These are phyloP conservation scores for Colletotrichum orbiculare DNA, from an alignment of 2,329 filamentous ascomycete genomes.

Conservation along the genomic window DNA sequence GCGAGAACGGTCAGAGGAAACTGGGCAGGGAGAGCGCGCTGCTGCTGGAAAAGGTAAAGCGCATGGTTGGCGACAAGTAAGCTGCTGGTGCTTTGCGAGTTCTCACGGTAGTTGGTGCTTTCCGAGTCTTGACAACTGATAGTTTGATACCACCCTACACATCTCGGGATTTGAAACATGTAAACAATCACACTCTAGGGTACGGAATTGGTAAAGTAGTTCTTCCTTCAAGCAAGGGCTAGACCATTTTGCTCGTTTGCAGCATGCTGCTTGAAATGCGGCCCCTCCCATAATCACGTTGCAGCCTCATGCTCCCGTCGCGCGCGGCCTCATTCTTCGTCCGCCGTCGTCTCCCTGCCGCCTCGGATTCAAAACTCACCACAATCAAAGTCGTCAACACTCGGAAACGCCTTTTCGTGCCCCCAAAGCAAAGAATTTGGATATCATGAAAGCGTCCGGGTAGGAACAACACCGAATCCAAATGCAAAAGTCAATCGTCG, in stretches of 20 bases:
- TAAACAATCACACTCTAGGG: conserved; percentile 1
- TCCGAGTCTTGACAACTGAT: background rate
- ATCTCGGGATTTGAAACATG: background rate
- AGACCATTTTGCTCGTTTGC: conserved; percentile 15
- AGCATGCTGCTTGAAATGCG: conserved; percentile 15
- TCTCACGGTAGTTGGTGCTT: too few relatives aligned
- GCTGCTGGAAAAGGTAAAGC: conserved; percentile 81
- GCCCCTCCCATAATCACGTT: background rate
- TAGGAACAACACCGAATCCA: conserved; percentile 26
- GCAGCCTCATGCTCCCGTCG: conserved; percentile 6
- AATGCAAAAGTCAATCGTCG: conserved; percentile 21
- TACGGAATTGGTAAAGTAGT: conserved; percentile 1
- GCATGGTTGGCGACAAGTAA: conserved; percentile 65
- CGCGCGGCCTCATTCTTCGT: conserved; percentile 17
- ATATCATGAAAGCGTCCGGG: conserved; percentile 37
- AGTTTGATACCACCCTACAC: conserved; percentile 27
- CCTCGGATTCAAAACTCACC: conserved; percentile 17
- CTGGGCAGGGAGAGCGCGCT: conserved; percentile 84
- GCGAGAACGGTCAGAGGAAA: conserved; percentile 77
- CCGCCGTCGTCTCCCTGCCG: conserved; percentile 6
- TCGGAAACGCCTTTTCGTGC: conserved; percentile 28
- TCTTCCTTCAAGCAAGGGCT: background rate
- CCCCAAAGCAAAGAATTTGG: conserved; percentile 32
- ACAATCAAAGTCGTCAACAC: conserved; percentile 21
- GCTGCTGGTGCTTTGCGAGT: too few relatives aligned